phyloP scores from a whole-genome alignment of 345 rosid genomes.

The Moricandia moricandioides region DNA sequence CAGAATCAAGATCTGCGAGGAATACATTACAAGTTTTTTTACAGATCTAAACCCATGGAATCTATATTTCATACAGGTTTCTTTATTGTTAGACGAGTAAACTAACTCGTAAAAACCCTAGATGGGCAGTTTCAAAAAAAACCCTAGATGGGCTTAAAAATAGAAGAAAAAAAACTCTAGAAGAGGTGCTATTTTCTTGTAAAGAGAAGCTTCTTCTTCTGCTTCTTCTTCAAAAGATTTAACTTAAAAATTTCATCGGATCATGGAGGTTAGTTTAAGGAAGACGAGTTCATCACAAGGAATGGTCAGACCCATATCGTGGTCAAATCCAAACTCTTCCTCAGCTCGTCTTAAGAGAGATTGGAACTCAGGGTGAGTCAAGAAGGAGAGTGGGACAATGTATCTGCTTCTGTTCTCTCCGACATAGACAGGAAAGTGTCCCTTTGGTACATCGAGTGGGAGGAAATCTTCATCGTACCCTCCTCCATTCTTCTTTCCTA shows the following conservation, averaged over 20 bases:
- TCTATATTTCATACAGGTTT: constrained; percentile 27
- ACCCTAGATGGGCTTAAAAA: constrained; percentile 41
- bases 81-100: constrained; percentile 41
- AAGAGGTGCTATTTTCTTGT: constrained; percentile 8
- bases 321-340: constrained; percentile 94
- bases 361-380: constrained; percentile 79
- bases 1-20: constrained; percentile 54
- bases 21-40: constrained; percentile 48
- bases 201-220: constrained; percentile 39
- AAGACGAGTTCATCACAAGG: constrained; percentile 84
- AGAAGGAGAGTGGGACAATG: constrained; percentile 81
- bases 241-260: constrained; percentile 14
- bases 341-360: constrained; percentile 74
- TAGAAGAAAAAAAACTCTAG: constrained; percentile 32
- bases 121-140: constrained; percentile 45
- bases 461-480: constrained; percentile 49
- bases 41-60: constrained; percentile 46
- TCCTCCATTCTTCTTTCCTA: constrained; percentile 52
- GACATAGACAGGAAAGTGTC: constrained; percentile 88
- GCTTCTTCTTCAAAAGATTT: constrained; percentile 40
- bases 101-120: constrained; percentile 41
- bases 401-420: constrained; percentile 83
- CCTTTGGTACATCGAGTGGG: constrained; percentile 87
- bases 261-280: constrained; percentile 34
- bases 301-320: constrained; percentile 83